Percentiles rank a stretch among this genome's conserved stretches.
These are phyloP conservation scores for Magnusiomyces sp. DNA, from an alignment of 1,139 yeast genomes.

Conservation along the genomic window DNA sequence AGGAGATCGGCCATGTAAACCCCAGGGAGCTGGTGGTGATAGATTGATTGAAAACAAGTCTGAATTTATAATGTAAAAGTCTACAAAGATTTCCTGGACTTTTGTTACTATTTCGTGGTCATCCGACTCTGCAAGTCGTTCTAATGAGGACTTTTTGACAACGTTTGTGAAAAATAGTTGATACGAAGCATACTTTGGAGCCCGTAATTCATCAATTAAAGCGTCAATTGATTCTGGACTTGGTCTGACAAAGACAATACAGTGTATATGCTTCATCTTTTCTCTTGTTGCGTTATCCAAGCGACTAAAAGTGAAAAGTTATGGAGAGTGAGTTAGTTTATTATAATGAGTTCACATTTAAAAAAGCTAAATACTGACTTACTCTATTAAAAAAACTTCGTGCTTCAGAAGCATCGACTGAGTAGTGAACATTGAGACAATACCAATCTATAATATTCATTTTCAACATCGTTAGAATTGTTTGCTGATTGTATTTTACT, in stretches of 20 bases:
- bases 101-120: conserved; percentile 69
- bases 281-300: conserved; percentile 58
- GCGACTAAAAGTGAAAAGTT: conserved; percentile 24
- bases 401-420: conserved; percentile 76
- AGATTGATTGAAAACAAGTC: conserved; percentile 51
- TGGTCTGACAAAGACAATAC: conserved; percentile 76
- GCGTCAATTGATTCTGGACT: conserved; percentile 51
- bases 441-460: conserved; percentile 41
- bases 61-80: conserved; percentile 63
- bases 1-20: conserved; percentile 16
- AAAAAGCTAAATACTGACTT: conserved; percentile 11
- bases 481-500: neutral
- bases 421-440: conserved; percentile 77
- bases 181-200: conserved; percentile 74
- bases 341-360: neutral
- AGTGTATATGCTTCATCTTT: conserved; percentile 72
- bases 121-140: conserved; percentile 82
- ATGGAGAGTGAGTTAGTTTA: neutral
- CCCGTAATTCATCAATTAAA: conserved; percentile 55
- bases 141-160: conserved; percentile 66
- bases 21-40: conserved; percentile 19
- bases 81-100: conserved; percentile 79
- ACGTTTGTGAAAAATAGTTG: conserved; percentile 70
- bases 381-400: conserved; percentile 74
- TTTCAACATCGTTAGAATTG: neutral